Evolutionary conservation across 2,329 filamentous ascomycete genomes (phyloP).

Genomic region (Colletotrichum kahawae): DNA sequence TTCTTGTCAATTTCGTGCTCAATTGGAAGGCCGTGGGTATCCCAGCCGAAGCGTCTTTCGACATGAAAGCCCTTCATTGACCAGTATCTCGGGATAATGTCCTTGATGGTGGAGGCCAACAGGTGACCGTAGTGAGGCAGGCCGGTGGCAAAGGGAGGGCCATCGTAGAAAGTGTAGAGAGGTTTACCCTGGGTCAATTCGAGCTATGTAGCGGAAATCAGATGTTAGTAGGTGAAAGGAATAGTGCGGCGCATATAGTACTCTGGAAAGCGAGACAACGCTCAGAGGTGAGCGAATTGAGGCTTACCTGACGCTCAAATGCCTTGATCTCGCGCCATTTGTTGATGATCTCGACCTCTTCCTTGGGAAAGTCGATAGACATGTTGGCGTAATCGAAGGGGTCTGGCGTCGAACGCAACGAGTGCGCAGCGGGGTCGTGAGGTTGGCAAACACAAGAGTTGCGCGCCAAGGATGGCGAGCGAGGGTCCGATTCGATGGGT

Average conservation of each 20-base stretch:
- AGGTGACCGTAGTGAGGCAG: slow-evolving; percentile 74
- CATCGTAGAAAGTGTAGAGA: slow-evolving; percentile 95
- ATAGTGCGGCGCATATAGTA: not conserved
- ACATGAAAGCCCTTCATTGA: slow-evolving; percentile 96
- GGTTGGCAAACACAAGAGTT: not conserved
- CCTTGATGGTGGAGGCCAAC: slow-evolving; percentile 93
- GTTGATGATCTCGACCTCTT: slow-evolving; percentile 84
- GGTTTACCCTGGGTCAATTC: slow-evolving; percentile 83
- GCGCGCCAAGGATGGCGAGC: not conserved
- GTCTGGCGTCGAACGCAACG: not conserved
- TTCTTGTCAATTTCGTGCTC: slow-evolving; percentile 99
- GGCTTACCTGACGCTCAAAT: slow-evolving; percentile 78
- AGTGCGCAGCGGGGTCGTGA: not conserved
- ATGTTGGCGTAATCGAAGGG: slow-evolving; percentile 46
- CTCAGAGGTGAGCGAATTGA: not conserved
- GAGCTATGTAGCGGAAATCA: slow-evolving; percentile 42
- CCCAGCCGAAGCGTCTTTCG: slow-evolving; percentile 92
- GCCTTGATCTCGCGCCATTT: slow-evolving; percentile 93
- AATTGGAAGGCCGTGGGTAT: slow-evolving; percentile 90
- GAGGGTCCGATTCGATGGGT: not conserved
- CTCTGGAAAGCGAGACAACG: not conserved
- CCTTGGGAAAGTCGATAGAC: slow-evolving; percentile 91
- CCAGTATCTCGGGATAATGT: slow-evolving; percentile 96
- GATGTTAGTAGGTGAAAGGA: not conserved
- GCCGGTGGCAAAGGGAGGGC: slow-evolving; percentile 79